Percentiles rank a stretch among this genome's conserved stretches.
Conservation (phyloP, 2,329 filamentous ascomycete species). For the Neonectria ditissima region DNA sequence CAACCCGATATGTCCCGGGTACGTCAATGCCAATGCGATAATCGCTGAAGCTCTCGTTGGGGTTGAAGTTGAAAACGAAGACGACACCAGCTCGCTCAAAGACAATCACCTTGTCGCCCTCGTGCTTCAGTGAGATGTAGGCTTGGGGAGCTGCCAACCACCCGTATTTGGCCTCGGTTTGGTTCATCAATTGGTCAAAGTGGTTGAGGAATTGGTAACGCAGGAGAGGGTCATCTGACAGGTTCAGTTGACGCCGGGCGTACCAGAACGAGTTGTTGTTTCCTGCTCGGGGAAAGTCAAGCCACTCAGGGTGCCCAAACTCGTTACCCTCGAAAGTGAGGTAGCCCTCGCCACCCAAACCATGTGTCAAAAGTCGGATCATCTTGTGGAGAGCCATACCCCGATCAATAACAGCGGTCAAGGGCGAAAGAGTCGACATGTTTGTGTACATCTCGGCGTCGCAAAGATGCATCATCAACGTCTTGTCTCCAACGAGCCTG, state of each 20-base stretch:
- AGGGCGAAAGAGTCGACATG: constrained; percentile 88
- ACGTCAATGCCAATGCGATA: constrained; percentile 91
- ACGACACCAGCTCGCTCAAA: constrained; percentile 92
- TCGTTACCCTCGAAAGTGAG: constrained; percentile 99
- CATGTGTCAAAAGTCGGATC: constrained; percentile 93
- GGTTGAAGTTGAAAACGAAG: constrained; percentile 97
- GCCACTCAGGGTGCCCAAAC: constrained; percentile 98
- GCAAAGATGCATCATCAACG: constrained; percentile 97
- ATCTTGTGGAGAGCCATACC: constrained; percentile 96
- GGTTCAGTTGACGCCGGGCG: constrained; percentile 91
- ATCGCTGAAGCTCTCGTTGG: constrained; percentile 85
- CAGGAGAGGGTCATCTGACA: constrained; percentile 85
- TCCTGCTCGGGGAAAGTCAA: constrained; percentile 95
- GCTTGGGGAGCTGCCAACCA: constrained; percentile 91
- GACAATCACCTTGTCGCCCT: constrained; percentile 92
- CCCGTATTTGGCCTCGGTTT: constrained; percentile 86
- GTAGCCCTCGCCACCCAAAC: constrained; percentile 93
- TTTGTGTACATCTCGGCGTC: constrained; percentile 98
- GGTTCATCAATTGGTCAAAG: constrained; percentile 94
- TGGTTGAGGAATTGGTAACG: constrained; percentile 93
- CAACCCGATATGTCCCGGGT: constrained; percentile 85
- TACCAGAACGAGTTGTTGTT: constrained; percentile 97
- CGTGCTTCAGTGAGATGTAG: constrained; percentile 93
- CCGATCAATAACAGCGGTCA: constrained; percentile 89
- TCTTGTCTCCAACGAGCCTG: constrained; percentile 95